phyloP scores from a whole-genome alignment of 441 rosid species.

The Kokia cookei region DNA sequence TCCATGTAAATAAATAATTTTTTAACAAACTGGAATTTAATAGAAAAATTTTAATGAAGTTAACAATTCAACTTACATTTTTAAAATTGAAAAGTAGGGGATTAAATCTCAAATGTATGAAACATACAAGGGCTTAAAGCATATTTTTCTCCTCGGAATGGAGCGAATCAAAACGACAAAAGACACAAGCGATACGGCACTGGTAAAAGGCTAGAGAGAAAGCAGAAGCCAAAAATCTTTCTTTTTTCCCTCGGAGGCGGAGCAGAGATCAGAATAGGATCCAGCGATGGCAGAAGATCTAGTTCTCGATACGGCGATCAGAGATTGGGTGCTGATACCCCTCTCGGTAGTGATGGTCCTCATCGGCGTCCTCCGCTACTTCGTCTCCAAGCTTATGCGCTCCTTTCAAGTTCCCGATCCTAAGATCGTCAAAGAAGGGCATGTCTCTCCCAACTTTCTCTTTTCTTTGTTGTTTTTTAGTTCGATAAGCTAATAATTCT shows the following conservation, averaged over 20 bases:
- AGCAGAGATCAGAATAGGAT: background rate
- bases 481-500: background rate
- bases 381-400: conserved; percentile 79
- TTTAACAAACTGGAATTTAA: too few species aligned
- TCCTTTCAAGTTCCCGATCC: conserved; percentile 74
- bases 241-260: background rate
- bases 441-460: conserved; percentile 3
- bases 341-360: conserved; percentile 92
- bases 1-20: too few species aligned
- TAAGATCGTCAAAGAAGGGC: conserved; percentile 90
- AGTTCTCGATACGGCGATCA: conserved; percentile 88
- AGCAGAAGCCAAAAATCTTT: background rate
- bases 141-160: too few species aligned
- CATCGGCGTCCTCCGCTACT: conserved; percentile 84
- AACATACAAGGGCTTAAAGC: too few species aligned
- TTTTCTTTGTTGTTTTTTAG: background rate
- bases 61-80: too few species aligned
- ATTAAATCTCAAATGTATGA: too few species aligned
- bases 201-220: background rate
- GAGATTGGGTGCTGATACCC: conserved; percentile 97
- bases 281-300: conserved; percentile 85
- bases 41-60: too few species aligned
- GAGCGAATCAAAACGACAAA: background rate
- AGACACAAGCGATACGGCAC: background rate
- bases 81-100: too few species aligned